Base-by-base conservation (phyloP, 495 filamentous ascomycete genomes). In the Usnea hakonensis region DNA sequence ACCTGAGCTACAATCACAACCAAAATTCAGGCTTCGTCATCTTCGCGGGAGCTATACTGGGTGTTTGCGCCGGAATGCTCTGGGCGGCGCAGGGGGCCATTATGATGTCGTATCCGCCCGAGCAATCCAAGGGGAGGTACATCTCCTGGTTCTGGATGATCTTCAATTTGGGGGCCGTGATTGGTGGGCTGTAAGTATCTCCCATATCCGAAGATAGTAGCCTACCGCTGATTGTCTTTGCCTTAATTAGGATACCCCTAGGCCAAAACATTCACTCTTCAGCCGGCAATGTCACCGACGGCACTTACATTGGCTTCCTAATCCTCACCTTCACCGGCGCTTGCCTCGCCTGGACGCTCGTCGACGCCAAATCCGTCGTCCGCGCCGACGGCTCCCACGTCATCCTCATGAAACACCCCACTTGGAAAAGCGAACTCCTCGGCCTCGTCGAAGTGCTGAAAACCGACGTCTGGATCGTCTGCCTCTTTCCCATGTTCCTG, bases 361-460 rank as follows among this genome's bases (percentile, higher is more conserved):
- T 74, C 30, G 72, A 92, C 66, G 88, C 88, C 53, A 79, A 84
- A 59, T 78, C 83, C 54, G 81, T 96, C 55, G 74, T 90, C 58
- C 90, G 91, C 57, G 71, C 78, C 3, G 91, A 96, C 72, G 90
- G 90, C 41, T 87, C 86, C 37, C 81, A 81, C 50, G 81, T 92
- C 66, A 86, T 92, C 66, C 69, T 91, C 21, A 91, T 90, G 88
- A 89, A 91, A 78, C 85, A 90, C 69, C 90, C 90, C 5, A 86
- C 85, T 38, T 88, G 85, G 83, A 68, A 68, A 56, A 76, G 71
- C 53, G 78, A 80, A 69, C 21, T 79, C 41, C 46, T 74, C 16
- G 78, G 78, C 10, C 67, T 80, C 32, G 74, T 65, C 63, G 70
- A 77, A n/a, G 77, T 74, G 26, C 40, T 80, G 23, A 53, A 62